Percentiles rank a stretch among this genome's conserved stretches.
These are phyloP conservation scores for Eucalyptus victrix DNA, from an alignment of 345 rosid species.

Conservation along the genomic window DNA sequence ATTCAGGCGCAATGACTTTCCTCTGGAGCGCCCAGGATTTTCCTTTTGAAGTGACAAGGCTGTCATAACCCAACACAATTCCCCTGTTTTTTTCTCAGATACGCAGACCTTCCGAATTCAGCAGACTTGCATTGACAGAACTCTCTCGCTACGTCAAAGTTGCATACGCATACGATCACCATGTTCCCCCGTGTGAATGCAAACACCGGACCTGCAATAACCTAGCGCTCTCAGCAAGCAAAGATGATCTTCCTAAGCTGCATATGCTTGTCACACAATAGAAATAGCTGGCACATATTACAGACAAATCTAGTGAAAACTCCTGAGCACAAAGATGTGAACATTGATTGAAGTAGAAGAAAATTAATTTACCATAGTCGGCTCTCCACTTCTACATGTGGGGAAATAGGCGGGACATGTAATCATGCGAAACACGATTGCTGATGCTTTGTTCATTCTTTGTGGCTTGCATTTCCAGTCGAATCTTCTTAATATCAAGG, in stretches of 20 bases:
- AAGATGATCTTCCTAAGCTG: background rate
- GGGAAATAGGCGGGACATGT: background rate
- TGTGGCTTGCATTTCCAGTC: background rate
- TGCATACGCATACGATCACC: background rate
- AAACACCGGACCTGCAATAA: background rate
- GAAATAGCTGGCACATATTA: background rate
- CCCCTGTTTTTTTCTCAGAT: background rate
- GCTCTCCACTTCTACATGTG: background rate
- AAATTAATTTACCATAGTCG: background rate
- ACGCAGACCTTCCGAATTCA: background rate
- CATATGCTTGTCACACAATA: background rate
- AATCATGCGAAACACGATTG: background rate
- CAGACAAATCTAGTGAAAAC: background rate
- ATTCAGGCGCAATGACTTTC: conserved; percentile 15
- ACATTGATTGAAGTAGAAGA: background rate
- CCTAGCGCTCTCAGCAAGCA: background rate
- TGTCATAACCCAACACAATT: background rate
- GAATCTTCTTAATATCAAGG: background rate
- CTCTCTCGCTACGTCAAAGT: background rate
- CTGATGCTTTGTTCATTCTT: background rate
- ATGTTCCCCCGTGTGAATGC: background rate
- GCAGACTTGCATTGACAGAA: background rate
- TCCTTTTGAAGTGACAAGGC: background rate
- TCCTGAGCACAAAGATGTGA: background rate
- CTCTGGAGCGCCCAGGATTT: conserved; percentile 9